These are phyloP conservation scores for Vigna nakashimae DNA, from an alignment of 306 rosid species.

Conservation along the genomic window DNA sequence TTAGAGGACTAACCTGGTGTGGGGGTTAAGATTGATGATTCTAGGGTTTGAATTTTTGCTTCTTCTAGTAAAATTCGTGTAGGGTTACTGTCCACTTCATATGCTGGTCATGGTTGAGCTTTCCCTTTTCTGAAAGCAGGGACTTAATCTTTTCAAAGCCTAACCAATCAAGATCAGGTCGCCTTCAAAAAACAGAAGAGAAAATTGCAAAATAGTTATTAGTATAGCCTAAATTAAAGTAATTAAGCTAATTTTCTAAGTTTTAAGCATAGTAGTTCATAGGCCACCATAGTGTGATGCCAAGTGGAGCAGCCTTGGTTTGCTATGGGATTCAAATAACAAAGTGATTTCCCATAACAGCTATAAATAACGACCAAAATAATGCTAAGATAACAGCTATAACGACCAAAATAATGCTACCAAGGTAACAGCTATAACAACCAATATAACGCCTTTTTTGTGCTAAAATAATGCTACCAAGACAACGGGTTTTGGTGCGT, in stretches of 20 bases:
- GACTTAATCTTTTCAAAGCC: constrained; percentile 4
- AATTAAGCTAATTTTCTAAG: constrained; percentile 1
- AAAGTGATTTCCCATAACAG: background rate
- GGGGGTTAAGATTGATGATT: background rate
- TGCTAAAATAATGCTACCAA: background rate
- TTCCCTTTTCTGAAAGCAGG: background rate
- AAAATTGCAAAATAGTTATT: constrained; percentile 22
- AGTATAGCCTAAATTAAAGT: background rate
- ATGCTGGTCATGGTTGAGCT: background rate
- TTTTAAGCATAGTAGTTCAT: background rate
- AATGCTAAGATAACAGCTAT: background rate
- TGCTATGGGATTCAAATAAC: background rate
- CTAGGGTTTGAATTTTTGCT: background rate
- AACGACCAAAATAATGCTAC: background rate
- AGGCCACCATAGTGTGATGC: background rate
- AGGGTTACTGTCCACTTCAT: background rate
- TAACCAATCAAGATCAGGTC: constrained; percentile 1
- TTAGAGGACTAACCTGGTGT: background rate
- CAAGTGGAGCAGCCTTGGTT: no score
- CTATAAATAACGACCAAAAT: background rate
- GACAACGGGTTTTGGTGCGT: no score
- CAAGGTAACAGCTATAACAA: background rate
- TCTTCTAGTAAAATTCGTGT: background rate
- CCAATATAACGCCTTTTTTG: background rate
- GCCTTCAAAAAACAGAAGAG: constrained; percentile 4